Evolutionary conservation across 2,329 filamentous ascomycete genomes (phyloP).

Genomic region (Pseudogymnoascus sp.): DNA sequence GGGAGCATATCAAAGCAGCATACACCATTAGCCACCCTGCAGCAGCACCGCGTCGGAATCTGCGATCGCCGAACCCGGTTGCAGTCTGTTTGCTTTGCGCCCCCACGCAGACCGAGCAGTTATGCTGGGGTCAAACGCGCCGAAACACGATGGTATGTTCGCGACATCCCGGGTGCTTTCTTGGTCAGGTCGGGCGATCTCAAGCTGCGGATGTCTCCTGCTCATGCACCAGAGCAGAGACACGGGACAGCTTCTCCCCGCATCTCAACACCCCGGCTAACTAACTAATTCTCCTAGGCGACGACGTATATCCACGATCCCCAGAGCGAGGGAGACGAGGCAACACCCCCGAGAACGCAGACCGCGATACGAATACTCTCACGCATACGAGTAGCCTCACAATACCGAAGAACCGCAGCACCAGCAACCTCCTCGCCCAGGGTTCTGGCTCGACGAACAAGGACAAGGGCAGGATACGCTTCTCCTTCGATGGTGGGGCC

Average conservation of each 20-base stretch:
- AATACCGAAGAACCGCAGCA: constrained; percentile 56
- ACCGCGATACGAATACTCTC: background rate
- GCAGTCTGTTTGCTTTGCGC: background rate
- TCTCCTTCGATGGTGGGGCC: constrained; percentile 65
- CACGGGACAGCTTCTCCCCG: background rate
- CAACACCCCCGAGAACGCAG: background rate
- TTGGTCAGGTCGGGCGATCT: background rate
- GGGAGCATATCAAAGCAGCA: background rate
- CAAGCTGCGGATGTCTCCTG: background rate
- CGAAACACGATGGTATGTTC: constrained; percentile 5
- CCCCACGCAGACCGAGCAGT: constrained; percentile 1
- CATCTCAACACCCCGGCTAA: background rate
- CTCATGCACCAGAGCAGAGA: constrained; percentile 1
- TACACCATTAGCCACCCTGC: background rate
- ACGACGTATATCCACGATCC: background rate
- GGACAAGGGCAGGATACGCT: constrained; percentile 55
- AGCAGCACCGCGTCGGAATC: background rate
- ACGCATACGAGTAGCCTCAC: background rate
- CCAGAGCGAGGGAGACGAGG: constrained; percentile 4
- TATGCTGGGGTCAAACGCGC: constrained; percentile 6
- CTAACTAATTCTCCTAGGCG: background rate
- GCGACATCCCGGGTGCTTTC: background rate
- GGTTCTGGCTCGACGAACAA: constrained; percentile 29
- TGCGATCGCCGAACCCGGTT: background rate
- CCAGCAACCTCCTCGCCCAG: constrained; percentile 46